phyloP scores from a whole-genome alignment of 176 grass and related monocot genomes.

The Zoysia pacifica region DNA sequence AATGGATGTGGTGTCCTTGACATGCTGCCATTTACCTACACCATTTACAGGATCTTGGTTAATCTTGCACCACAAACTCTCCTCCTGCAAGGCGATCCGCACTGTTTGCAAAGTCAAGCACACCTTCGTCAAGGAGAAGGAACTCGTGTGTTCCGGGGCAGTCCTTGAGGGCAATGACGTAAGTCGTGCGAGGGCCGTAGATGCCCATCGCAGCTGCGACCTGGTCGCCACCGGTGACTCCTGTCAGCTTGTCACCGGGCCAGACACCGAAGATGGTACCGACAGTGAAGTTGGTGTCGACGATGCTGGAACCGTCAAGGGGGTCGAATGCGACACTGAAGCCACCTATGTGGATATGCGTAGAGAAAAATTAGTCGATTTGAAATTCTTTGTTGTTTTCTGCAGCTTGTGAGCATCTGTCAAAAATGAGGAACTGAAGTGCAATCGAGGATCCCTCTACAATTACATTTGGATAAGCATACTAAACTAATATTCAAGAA shows the following conservation, averaged over 20 bases:
- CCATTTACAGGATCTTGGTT: not conserved
- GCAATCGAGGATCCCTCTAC: not conserved
- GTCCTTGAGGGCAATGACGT: conserved; percentile 88
- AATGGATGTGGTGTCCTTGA: conserved; percentile 88
- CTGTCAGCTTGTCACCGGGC: conserved; percentile 92
- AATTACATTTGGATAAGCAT: not conserved
- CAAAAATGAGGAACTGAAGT: not conserved
- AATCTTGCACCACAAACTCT: not conserved
- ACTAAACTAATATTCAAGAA: not conserved
- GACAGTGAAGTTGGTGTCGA: conserved; percentile 96
- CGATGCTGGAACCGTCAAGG: conserved; percentile 93
- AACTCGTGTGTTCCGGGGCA: conserved; percentile 93
- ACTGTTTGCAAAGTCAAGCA: not conserved
- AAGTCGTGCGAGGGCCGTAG: conserved; percentile 92
- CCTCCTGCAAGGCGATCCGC: not conserved
- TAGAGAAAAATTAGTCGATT: not conserved
- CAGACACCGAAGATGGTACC: conserved; percentile 98
- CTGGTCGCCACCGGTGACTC: conserved; percentile 78
- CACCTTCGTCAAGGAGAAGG: conserved; percentile 90
- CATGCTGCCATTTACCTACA: conserved; percentile 98
- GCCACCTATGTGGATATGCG: conserved; percentile 50
- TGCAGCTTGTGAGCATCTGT: not conserved
- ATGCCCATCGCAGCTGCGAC: conserved; percentile 95
- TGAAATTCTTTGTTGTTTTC: not conserved
- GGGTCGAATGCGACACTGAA: conserved; percentile 97